Conservation (phyloP, 148 eudicot species). For the Pharnaceum exiguum region DNA sequence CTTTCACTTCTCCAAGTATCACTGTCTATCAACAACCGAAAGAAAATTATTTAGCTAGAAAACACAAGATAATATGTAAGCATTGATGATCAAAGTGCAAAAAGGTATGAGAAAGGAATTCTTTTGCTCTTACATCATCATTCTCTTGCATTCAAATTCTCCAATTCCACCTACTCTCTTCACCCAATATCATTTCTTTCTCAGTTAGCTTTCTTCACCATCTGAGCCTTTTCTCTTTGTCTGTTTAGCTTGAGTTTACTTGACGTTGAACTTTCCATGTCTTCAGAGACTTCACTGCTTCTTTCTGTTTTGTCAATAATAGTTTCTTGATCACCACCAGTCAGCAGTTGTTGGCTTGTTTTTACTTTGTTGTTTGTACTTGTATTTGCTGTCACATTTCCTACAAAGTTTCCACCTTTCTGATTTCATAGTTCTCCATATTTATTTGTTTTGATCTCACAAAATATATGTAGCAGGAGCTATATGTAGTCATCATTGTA, state of each 20-base stretch:
- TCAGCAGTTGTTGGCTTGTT: neutral
- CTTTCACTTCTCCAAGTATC: constrained; percentile 23
- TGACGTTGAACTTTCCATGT: constrained; percentile 19
- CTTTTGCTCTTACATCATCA: constrained; percentile 22
- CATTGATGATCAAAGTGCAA: neutral
- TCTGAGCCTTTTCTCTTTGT: constrained; percentile 1
- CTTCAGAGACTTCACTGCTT: constrained; percentile 9
- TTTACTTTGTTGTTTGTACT: neutral
- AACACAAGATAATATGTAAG: neutral
- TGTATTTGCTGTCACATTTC: neutral
- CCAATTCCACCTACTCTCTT: constrained; percentile 39
- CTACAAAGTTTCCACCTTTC: neutral
- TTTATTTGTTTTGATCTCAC: too few species aligned
- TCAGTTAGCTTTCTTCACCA: constrained; percentile 6
- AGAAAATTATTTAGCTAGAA: neutral
- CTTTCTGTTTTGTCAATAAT: neutral
- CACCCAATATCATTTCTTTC: constrained; percentile 19
- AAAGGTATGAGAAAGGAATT: neutral
- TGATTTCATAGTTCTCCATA: too few species aligned
- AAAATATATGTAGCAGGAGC: too few species aligned
- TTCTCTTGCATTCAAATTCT: constrained; percentile 28
- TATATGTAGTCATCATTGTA: too few species aligned
- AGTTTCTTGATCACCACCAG: constrained; percentile 7
- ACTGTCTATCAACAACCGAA: constrained; percentile 10
- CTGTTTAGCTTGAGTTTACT: constrained; percentile 18